Base-by-base conservation (phyloP, 1,284 basidiomycete genomes). In the Fomitopsis palustris region DNA sequence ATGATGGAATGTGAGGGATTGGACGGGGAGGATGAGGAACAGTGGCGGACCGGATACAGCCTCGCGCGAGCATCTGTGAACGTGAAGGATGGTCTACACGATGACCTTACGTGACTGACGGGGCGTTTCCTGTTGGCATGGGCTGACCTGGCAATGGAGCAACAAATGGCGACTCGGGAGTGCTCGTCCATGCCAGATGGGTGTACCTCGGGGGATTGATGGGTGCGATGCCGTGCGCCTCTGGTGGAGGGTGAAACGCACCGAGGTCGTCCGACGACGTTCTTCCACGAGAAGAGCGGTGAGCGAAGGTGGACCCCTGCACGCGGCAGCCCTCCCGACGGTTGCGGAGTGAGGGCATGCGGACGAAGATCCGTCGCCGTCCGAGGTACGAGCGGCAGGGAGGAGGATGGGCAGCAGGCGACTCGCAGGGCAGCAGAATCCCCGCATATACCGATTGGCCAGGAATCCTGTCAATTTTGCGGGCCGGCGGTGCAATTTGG, bases 271-370 rank as follows among this genome's bases (percentile, higher is more conserved):
- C 49, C 49, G 49, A 52, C 33, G 33, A n/a, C n/a, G 19, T 19
- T 23, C 33, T 52, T 52, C 49, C 19, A 37, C 17, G 49, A 17
- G 29, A 49, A 49, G 23, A 51, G 43, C 45, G 45, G 45, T 16
- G 45, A 47, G 25, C 6, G 43, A 5, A 12, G 43, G 21, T 27
- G 12, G 45, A n/a, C 45, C 33, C 31, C 47, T 53, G 53, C 42
- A 41, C 21, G 38, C 16, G 27, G 39, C 37, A 38, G 29, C 25
- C 54, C 54, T 39, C 41, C 41, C 54, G 29, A 42, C 41, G 38
- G 54, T 42, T 35, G 55, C 55, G 31, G 54, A 54, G 42, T 4
- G 45, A 31, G 37, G 21, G 55, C 55, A 56, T 56, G 55, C 43
- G 45, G 45, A 33, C 21, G 42, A 35, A 55, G 41, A 55, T 51